Base-by-base conservation (phyloP, 257 asterid genomes). In the Rauvolfia tetraphylla region DNA sequence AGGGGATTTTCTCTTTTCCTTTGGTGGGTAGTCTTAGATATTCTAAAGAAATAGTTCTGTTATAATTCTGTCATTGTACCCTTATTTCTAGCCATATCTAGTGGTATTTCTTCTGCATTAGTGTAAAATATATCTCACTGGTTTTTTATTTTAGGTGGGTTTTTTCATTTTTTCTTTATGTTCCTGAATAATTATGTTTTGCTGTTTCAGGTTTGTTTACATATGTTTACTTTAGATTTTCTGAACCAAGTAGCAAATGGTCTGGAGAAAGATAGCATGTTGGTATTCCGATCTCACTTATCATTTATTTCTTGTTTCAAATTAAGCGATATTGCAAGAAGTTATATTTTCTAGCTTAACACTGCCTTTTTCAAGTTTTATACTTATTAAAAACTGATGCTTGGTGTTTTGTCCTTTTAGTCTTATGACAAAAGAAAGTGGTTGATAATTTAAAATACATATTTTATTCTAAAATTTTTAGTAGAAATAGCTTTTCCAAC, bases 211-310 rank as follows among this genome's bases (percentile, higher is more conserved):
- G 98, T 95, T 70, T 95, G 98, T 90, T 84, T 92, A 44, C 98
- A 95, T 84, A 92, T 92, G 98, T 95, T 94, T 86, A 85, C 96
- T 44, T 79, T 92, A 68, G 98, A 95, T 83, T 95, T 95, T 83
- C 85, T 95, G 85, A 95, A 90, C 84, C 96, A 92, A 91, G 98
- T 95, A 70, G 97, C 96, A 23, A 91, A 87, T 83, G 97, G 98
- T 74, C 92, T 95, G 79, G 98, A 95, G 90, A 95, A 91, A 84
- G 98, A 95, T 81, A 92, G 97, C 95, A 87, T 88, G 98, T 94
- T 72, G 86, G 97, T 87, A 80, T 36, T 66, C 70, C 36, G 65
- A 17, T 53, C 25, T n/a, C 66, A 54, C 61, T 68, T 58, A 20
- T 76, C 68, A 33, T 31, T 58, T 41, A 10, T 31, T 79, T 73